phyloP scores from a whole-genome alignment of 225 moss, liverwort and hornwort genomes.

The Bryum argenteum region DNA sequence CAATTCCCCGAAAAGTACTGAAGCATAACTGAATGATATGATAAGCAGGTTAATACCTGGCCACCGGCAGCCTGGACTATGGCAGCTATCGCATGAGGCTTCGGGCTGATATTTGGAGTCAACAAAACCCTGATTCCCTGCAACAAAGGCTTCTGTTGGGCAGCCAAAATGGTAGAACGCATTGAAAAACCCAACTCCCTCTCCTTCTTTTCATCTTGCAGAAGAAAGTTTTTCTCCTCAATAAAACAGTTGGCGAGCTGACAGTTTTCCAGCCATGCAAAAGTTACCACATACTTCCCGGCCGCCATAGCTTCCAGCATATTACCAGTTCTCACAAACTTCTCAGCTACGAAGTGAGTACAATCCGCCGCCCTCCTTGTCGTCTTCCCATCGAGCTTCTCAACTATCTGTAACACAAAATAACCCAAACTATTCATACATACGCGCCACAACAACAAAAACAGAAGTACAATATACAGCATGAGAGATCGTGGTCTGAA shows the following conservation, averaged over 20 bases:
- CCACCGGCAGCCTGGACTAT: slow-evolving; percentile 89
- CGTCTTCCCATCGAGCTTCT: slow-evolving; percentile 73
- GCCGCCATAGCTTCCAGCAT: slow-evolving; percentile 98
- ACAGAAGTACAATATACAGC: not conserved
- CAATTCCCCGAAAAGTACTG: not conserved
- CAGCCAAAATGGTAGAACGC: slow-evolving; percentile 59
- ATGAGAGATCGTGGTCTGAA: slow-evolving; percentile 17
- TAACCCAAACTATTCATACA: slow-evolving; percentile 2
- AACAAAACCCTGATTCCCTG: slow-evolving; percentile 85
- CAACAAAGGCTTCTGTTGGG: slow-evolving; percentile 72
- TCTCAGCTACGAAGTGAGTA: slow-evolving; percentile 93
- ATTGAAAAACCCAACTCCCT: slow-evolving; percentile 88
- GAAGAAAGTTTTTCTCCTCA: slow-evolving; percentile 72
- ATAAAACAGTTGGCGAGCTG: slow-evolving; percentile 68
- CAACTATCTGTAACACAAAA: slow-evolving; percentile 63
- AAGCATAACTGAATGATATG: slow-evolving; percentile 1
- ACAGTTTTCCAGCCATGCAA: slow-evolving; percentile 84
- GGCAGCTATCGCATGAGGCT: slow-evolving; percentile 77
- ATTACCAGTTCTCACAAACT: slow-evolving; percentile 89
- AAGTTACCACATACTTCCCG: slow-evolving; percentile 85
- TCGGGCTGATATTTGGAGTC: slow-evolving; percentile 76
- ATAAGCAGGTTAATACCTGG: slow-evolving; percentile 51
- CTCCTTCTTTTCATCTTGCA: slow-evolving; percentile 83
- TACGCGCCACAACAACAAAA: not conserved
- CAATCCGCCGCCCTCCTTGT: slow-evolving; percentile 72